Evolutionary conservation across 192 early-diverging fungal genomes (phyloP).

Genomic region (Ambispora gerdemannii): DNA sequence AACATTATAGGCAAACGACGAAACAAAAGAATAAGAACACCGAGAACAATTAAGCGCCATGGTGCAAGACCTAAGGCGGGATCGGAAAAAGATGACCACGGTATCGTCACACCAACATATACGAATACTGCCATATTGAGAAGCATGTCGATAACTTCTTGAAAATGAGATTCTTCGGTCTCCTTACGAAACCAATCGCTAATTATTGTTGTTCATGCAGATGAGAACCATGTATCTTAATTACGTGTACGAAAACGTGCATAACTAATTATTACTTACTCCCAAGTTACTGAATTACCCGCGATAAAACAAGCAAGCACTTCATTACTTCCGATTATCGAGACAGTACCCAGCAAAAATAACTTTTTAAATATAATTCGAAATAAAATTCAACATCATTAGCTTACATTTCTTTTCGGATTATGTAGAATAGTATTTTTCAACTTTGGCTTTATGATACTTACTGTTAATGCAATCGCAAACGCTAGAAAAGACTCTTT

Average conservation of each 20-base stretch:
- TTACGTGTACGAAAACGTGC: neutral
- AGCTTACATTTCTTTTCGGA: too few relatives aligned
- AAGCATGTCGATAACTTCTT: conserved; percentile 87
- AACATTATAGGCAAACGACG: conserved; percentile 73
- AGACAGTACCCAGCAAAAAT: conserved; percentile 67
- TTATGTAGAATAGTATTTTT: too few relatives aligned
- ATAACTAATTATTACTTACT: conserved; percentile 49
- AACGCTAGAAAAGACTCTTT: conserved; percentile 82
- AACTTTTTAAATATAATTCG: conserved; percentile 33
- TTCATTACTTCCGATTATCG: conserved; percentile 70
- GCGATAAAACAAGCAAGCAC: conserved; percentile 77
- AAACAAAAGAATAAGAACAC: conserved; percentile 63
- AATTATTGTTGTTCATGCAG: too few relatives aligned
- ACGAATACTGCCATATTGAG: conserved; percentile 87
- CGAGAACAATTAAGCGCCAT: conserved; percentile 67
- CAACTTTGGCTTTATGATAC: conserved; percentile 16
- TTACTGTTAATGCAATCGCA: conserved; percentile 70
- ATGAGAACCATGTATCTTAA: neutral
- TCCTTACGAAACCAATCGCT: conserved; percentile 84
- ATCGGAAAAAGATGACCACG: conserved; percentile 65
- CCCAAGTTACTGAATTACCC: conserved; percentile 82
- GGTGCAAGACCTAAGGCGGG: conserved; percentile 50
- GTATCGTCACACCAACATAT: conserved; percentile 78
- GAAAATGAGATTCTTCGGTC: conserved; percentile 76
- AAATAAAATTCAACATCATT: too few relatives aligned